These are phyloP conservation scores for Trichoderma endophyticum DNA, from an alignment of 2,329 filamentous ascomycete species.

Conservation along the genomic window DNA sequence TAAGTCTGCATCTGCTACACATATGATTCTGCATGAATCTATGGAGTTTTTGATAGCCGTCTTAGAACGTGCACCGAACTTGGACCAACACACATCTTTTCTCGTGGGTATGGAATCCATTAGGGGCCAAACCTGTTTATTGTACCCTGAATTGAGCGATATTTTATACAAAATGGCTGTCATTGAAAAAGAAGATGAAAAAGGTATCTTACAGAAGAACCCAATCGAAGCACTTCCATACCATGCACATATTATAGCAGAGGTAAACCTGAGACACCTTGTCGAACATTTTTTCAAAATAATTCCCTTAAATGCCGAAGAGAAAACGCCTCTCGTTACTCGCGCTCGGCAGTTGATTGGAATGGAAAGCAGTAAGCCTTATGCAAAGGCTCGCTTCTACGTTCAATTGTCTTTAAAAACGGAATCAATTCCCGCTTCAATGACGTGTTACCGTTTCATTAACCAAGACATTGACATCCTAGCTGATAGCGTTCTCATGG, in stretches of 20 bases:
- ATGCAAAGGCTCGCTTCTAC: not conserved
- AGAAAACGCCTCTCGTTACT: too few species aligned
- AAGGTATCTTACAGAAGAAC: not conserved
- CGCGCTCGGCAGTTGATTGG: not conserved
- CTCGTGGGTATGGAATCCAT: too few species aligned
- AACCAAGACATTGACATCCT: not conserved
- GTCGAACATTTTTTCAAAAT: not conserved
- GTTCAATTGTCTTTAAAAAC: not conserved
- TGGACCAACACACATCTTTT: not conserved
- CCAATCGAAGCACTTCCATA: too few species aligned
- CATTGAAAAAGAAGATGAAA: not conserved
- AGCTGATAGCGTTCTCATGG: not conserved
- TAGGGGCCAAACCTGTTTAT: not conserved
- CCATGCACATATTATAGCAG: not conserved
- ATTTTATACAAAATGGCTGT: not conserved
- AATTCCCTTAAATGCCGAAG: too few species aligned
- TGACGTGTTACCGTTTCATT: not conserved
- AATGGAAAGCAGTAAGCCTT: not conserved
- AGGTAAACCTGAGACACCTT: not conserved
- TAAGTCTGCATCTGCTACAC: too few species aligned
- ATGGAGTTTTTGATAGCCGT: not conserved
- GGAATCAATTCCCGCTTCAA: not conserved
- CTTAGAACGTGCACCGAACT: not conserved
- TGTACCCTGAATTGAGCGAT: not conserved
- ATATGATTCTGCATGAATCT: not conserved